phyloP scores from a whole-genome alignment of 306 rosid species.

The Sicyos baderoa region DNA sequence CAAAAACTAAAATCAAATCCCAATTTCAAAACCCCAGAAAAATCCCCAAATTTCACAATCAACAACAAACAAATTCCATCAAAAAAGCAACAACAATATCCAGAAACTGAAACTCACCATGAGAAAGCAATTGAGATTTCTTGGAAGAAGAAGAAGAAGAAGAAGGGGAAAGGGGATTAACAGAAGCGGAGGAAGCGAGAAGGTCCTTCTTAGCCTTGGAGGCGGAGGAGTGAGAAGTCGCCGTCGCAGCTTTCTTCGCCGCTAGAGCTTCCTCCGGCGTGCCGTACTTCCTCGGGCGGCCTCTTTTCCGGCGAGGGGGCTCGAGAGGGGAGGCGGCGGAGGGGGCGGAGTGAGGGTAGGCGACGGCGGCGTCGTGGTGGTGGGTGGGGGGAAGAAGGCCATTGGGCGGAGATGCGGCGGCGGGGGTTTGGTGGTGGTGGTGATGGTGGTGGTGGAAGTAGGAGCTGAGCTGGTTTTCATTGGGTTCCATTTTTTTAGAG shows the following conservation, averaged over 20 bases:
- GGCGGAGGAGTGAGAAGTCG: slow-evolving; percentile 59
- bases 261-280: slow-evolving; percentile 84
- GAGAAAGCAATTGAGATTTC: slow-evolving; percentile 47
- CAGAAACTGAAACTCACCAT: slow-evolving; percentile 32
- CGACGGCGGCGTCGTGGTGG: slow-evolving; percentile 36
- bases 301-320: slow-evolving; percentile 72
- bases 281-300: slow-evolving; percentile 81
- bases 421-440: slow-evolving; percentile 25
- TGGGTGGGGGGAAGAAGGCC: slow-evolving; percentile 41
- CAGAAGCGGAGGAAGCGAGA: slow-evolving; percentile 9
- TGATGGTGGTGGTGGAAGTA: slow-evolving; percentile 38
- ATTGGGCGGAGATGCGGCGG: slow-evolving; percentile 40
- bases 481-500: slow-evolving; percentile 68
- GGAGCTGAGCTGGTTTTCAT: slow-evolving; percentile 76
- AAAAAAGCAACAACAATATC: not conserved
- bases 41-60: slow-evolving; percentile 4
- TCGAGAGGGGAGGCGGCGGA: slow-evolving; percentile 52
- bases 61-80: not conserved
- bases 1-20: not conserved
- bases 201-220: slow-evolving; percentile 42
- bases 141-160: slow-evolving; percentile 36
- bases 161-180: slow-evolving; percentile 27
- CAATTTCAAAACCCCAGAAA: slow-evolving; percentile 12
- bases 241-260: slow-evolving; percentile 73
- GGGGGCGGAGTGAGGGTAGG: slow-evolving; percentile 64